Percentiles rank a stretch among this genome's conserved stretches.
phyloP scores from a whole-genome alignment of 2,329 filamentous ascomycete genomes.

The Botryotinia calthae region DNA sequence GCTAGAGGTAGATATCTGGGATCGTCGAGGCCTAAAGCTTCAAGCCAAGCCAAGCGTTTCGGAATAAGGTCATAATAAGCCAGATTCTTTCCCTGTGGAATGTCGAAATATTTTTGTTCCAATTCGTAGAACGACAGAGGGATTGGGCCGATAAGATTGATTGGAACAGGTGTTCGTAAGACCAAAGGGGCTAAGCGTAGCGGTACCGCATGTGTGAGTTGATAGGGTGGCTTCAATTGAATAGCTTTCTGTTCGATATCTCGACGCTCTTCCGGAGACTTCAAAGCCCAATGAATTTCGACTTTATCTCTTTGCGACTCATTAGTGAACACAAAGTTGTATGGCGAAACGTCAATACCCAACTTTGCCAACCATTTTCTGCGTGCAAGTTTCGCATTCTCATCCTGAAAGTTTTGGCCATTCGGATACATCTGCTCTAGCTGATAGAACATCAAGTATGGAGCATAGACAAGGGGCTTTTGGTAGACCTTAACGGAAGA shows the following conservation, averaged over 20 bases:
- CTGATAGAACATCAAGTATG: not conserved
- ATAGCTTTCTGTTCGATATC: conserved; percentile 5
- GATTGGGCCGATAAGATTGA: not conserved
- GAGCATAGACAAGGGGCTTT: not conserved
- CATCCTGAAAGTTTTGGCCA: not conserved
- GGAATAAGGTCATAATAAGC: not conserved
- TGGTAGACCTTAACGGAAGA: not conserved
- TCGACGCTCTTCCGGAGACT: not conserved
- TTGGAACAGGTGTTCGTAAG: not conserved
- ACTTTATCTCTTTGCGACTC: not conserved
- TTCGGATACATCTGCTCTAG: not conserved
- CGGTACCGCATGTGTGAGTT: not conserved
- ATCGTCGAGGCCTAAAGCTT: not conserved
- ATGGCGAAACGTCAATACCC: not conserved
- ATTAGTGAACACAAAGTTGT: not conserved
- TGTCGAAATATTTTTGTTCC: not conserved
- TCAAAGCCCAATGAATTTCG: conserved; percentile 9
- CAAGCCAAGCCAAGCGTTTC: not conserved
- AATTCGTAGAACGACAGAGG: not conserved
- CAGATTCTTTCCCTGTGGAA: not conserved
- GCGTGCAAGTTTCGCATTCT: not conserved
- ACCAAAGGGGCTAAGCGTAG: not conserved
- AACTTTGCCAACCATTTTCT: conserved; percentile 10
- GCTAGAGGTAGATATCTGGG: not conserved
- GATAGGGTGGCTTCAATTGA: not conserved